Evolutionary conservation across 768 basidiomycete genomes (phyloP).

Genomic region (Lactifluus hygrophoroides): DNA sequence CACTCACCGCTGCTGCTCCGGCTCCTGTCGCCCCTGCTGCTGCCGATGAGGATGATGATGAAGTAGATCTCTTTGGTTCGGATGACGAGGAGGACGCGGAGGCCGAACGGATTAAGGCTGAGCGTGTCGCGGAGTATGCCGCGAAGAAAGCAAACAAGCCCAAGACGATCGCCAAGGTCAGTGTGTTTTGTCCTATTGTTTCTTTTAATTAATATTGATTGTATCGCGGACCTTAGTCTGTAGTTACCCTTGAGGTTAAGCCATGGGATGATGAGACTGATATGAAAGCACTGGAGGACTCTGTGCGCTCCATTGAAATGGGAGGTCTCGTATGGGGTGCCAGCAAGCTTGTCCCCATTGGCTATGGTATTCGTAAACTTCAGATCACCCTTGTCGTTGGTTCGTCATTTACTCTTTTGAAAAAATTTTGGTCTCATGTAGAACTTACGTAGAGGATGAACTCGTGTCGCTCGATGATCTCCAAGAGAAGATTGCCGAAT

Average conservation of each 20-base stretch:
- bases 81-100: slow-evolving; percentile 40
- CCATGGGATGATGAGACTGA: slow-evolving; percentile 99
- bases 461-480: slow-evolving; percentile 88
- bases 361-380: slow-evolving; percentile 91
- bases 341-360: slow-evolving; percentile 86
- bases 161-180: slow-evolving; percentile 81
- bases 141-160: slow-evolving; percentile 89
- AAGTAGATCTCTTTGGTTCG: slow-evolving; percentile 75
- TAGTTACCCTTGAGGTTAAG: slow-evolving; percentile 97
- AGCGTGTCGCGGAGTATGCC: slow-evolving; percentile 90
- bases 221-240: slow-evolving; percentile 66
- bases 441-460: slow-evolving; percentile 68
- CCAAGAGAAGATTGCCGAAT: slow-evolving; percentile 81
- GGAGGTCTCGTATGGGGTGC: slow-evolving; percentile 95
- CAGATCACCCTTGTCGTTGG: slow-evolving; percentile 54
- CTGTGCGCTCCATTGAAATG: slow-evolving; percentile 79
- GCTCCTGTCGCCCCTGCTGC: slow-evolving; percentile 29
- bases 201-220: slow-evolving; percentile 5
- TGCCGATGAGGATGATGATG: slow-evolving; percentile 33
- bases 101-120: slow-evolving; percentile 59
- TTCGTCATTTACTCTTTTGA: slow-evolving; percentile 21
- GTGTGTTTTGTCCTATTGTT: slow-evolving; percentile 17
- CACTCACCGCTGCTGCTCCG: slow-evolving; percentile 50
- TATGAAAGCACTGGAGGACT: slow-evolving; percentile 76
- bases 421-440: slow-evolving; percentile 30